phyloP scores from a whole-genome alignment of 441 rosid genomes.

The Adansonia grandidieri region DNA sequence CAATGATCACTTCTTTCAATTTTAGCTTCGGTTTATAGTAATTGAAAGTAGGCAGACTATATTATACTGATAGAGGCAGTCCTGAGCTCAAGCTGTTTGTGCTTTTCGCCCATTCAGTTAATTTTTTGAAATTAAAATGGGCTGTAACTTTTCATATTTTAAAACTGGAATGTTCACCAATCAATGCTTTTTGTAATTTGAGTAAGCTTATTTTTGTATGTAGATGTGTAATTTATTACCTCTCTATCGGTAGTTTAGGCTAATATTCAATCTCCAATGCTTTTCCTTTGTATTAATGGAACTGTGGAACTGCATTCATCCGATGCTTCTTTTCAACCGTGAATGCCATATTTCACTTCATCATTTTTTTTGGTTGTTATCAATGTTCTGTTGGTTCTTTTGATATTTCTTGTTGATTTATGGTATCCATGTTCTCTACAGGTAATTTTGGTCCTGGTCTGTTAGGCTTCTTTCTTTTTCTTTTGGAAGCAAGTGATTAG shows the following conservation, averaged over 20 bases:
- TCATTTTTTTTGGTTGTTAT: not conserved
- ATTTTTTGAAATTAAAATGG: not conserved
- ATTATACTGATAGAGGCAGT: not conserved
- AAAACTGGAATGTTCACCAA: not conserved
- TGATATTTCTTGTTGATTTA: conserved; percentile 18
- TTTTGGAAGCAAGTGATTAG: not conserved
- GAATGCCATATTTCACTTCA: not conserved
- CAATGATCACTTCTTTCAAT: not conserved
- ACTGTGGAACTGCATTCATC: not conserved
- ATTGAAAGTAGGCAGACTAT: not conserved
- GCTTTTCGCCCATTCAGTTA: not conserved
- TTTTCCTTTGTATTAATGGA: not conserved
- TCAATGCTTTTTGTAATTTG: not conserved
- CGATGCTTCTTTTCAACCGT: not conserved
- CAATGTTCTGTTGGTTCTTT: not conserved
- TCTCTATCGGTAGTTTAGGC: not conserved
- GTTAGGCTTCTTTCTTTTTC: not conserved
- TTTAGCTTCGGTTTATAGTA: not conserved
- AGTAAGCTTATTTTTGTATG: not conserved
- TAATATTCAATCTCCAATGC: not conserved
- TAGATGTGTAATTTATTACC: not conserved
- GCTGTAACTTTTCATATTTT: not conserved
- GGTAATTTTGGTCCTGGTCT: not conserved
- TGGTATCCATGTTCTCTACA: conserved; percentile 10
- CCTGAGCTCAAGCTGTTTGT: not conserved